phyloP scores from a whole-genome alignment of 768 basidiomycete species.

The Pisolithus albus region DNA sequence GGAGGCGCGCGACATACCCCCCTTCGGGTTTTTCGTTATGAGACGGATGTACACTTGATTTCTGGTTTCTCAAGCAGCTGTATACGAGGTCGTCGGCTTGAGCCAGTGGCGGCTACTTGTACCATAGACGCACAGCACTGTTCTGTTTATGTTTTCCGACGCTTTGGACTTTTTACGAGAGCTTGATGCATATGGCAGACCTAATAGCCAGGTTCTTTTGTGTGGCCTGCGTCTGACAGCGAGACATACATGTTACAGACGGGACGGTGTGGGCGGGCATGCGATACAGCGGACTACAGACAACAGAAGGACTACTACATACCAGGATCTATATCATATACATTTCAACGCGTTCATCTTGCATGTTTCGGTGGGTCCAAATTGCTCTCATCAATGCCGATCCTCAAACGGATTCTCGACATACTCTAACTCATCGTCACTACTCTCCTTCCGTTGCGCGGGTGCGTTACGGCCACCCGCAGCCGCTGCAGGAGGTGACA shows the following conservation, averaged over 20 bases:
- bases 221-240: too few species aligned
- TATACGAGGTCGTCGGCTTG: too few species aligned
- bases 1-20: neutral
- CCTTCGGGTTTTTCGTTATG: neutral
- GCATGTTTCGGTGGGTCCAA: neutral
- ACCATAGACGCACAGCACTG: slow-evolving; percentile 5
- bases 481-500: slow-evolving; percentile 21
- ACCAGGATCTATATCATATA: neutral
- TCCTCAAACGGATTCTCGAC: slow-evolving; percentile 74
- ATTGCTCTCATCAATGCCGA: neutral
- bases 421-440: slow-evolving; percentile 61
- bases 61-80: too few species aligned
- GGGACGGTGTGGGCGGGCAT: neutral
- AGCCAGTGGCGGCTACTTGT: neutral
- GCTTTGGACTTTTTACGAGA: too few species aligned
- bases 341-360: neutral
- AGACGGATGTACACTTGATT: neutral
- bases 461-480: neutral
- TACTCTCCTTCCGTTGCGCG: slow-evolving; percentile 21
- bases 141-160: neutral
- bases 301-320: neutral
- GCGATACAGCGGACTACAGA: neutral
- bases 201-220: too few species aligned
- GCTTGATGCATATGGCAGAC: too few species aligned
- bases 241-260: too few species aligned